phyloP scores from a whole-genome alignment of 176 grass and related monocot species.

The Aegilops longissima region DNA sequence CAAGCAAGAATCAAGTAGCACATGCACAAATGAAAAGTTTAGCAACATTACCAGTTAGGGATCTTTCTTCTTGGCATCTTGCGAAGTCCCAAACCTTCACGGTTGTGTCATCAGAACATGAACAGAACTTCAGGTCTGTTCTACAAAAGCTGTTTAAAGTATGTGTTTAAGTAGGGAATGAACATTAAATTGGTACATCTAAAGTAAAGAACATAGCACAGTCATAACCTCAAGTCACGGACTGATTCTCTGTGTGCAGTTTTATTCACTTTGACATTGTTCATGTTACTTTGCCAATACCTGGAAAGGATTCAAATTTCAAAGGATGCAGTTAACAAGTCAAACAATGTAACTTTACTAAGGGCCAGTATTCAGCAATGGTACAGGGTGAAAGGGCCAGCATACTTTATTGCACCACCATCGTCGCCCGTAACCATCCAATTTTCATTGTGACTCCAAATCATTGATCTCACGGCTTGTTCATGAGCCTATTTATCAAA shows the following conservation, averaged over 20 bases:
- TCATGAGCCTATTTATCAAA: conserved; percentile 78
- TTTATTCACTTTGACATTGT: conserved; percentile 99
- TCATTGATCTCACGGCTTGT: conserved; percentile 95
- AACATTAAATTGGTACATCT: conserved; percentile 15
- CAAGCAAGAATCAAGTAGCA: conserved; percentile 18
- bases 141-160: conserved; percentile 82
- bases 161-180: conserved; percentile 22
- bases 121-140: conserved; percentile 98
- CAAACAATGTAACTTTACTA: conserved; percentile 24
- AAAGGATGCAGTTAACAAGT: conserved; percentile 7
- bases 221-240: conserved; percentile 80
- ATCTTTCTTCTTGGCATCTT: conserved; percentile 99
- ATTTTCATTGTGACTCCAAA: conserved; percentile 99
- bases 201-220: conserved; percentile 22
- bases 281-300: conserved; percentile 99
- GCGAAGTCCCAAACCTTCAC: conserved; percentile 99
- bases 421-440: conserved; percentile 99
- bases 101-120: conserved; percentile 96
- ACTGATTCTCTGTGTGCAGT: conserved; percentile 96
- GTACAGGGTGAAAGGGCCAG: conserved; percentile 14
- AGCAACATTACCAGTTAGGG: conserved; percentile 97
- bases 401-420: conserved; percentile 97
- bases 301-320: conserved; percentile 46
- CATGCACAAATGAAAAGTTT: conserved; percentile 21
- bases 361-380: background rate